phyloP scores from a whole-genome alignment of 2,329 filamentous ascomycete genomes.

The Gaeumannomyces tritici region DNA sequence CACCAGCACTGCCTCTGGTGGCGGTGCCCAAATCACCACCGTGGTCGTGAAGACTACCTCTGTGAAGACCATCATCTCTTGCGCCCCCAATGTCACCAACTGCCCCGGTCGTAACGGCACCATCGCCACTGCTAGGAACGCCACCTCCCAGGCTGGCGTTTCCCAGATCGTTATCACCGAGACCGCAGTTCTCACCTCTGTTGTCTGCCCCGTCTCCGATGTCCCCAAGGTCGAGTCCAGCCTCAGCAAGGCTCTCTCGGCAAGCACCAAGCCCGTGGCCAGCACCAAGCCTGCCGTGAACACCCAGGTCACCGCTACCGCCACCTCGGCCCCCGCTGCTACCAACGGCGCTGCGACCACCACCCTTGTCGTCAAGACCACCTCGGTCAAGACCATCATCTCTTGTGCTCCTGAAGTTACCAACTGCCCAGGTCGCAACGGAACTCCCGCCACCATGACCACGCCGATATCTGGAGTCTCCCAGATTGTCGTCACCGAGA shows the following conservation, averaged over 20 bases:
- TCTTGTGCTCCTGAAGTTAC: constrained; percentile 12
- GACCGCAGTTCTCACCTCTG: constrained; percentile 25
- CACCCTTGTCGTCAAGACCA: constrained; percentile 24
- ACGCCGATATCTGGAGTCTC: constrained; percentile 18
- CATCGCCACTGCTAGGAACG: constrained; percentile 20
- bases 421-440: constrained; percentile 14
- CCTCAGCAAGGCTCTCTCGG: constrained; percentile 10
- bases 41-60: constrained; percentile 27
- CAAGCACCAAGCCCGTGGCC: constrained; percentile 5
- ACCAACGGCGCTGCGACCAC: background rate
- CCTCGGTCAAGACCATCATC: constrained; percentile 25
- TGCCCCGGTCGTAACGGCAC: constrained; percentile 13
- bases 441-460: constrained; percentile 25
- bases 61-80: constrained; percentile 24
- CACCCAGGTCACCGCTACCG: constrained; percentile 19
- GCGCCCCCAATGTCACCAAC: constrained; percentile 11
- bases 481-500: constrained; percentile 27
- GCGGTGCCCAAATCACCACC: background rate
- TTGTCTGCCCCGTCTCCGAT: constrained; percentile 31
- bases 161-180: constrained; percentile 26
- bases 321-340: constrained; percentile 1
- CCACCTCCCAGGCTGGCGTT: constrained; percentile 18
- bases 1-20: background rate
- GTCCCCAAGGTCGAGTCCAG: constrained; percentile 27
- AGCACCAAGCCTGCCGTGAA: constrained; percentile 17